Base-by-base conservation (phyloP, 169 alveolate species). In the Cryptosporidium ryanae region DNA sequence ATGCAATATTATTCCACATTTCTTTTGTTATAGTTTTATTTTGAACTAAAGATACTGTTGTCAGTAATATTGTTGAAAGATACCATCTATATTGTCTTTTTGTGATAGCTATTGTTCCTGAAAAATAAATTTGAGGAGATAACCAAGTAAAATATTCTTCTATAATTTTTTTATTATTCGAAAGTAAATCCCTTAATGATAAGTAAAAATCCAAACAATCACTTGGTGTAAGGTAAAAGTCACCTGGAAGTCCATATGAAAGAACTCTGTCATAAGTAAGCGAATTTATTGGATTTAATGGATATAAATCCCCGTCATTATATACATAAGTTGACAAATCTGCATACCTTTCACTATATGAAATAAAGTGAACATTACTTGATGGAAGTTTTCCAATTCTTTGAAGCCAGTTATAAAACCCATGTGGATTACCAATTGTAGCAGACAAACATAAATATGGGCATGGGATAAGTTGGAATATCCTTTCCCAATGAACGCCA, bases 381-480 rank as follows among this genome's bases (percentile, higher is more conserved):
- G 66, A 84, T 71, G 65, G 76, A 38, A 27, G 43, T 70, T 66
- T 66, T 52, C 82, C 70, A 21, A 91, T 93, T 82, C 89, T 82
- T 55, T 91, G 84, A 27, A 94, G 82, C 97, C 97, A 93, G 4
- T 90, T 71, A 64, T 93, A 94, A 87, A 94, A 94, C 50, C 90
- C 90, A 55, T 70, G 66, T 21, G 96, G 95, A 83, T 96, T 95
- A 49, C 97, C 96, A 43, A 96, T 95, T 15, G 98, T 96, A 29
- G 98, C 98, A 1, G 97, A 95, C 71, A 96, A 91, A 34, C 98
- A 97, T 54, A 96, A 83, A 93, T 94, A 96, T 32, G 97, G 97
- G 59, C 97, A 94, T n/a, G 96, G 96, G 48, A 91, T 90, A 66
- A 96, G 92, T 90, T 95, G 97, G 64, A 94, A 64, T 48, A 91